These are phyloP conservation scores for Fusarium illudens DNA, from an alignment of 2,329 filamentous ascomycete genomes.

Conservation along the genomic window DNA sequence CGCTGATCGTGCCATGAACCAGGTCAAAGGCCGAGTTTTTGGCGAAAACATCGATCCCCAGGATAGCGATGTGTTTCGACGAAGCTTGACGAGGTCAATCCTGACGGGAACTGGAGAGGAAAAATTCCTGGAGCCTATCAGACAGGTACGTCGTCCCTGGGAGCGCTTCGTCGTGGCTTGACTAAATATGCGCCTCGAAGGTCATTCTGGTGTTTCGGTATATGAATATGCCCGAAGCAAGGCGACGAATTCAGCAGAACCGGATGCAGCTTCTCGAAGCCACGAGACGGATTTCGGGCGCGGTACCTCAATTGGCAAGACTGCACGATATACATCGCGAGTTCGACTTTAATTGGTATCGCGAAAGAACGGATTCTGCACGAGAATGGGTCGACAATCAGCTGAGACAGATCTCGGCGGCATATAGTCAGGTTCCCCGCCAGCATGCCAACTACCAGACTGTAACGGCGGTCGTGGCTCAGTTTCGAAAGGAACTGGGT, in stretches of 20 bases:
- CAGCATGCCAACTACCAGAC: background rate
- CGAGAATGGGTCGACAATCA: background rate
- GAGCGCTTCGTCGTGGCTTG: too few relatives aligned
- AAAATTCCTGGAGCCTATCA: background rate
- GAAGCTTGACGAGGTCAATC: background rate
- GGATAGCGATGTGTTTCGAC: background rate
- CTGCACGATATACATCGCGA: background rate
- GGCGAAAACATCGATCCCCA: background rate
- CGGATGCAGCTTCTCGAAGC: background rate
- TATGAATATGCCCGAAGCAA: background rate
- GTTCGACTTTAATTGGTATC: background rate
- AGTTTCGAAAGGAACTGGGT: background rate
- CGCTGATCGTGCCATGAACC: background rate
- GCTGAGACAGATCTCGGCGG: background rate
- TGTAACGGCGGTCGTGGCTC: background rate
- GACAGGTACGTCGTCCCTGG: background rate
- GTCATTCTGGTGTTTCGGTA: background rate
- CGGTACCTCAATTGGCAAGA: background rate
- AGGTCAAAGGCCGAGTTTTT: background rate
- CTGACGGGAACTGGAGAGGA: background rate
- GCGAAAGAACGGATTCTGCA: background rate
- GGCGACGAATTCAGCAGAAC: background rate
- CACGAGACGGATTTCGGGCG: background rate
- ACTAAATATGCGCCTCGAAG: too few relatives aligned
- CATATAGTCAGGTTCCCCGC: background rate